Evolutionary conservation across 805 yeast species (phyloP), one percentile per base, ranked within the genome.

Genomic region (Teunomyces cretensis): DNA sequence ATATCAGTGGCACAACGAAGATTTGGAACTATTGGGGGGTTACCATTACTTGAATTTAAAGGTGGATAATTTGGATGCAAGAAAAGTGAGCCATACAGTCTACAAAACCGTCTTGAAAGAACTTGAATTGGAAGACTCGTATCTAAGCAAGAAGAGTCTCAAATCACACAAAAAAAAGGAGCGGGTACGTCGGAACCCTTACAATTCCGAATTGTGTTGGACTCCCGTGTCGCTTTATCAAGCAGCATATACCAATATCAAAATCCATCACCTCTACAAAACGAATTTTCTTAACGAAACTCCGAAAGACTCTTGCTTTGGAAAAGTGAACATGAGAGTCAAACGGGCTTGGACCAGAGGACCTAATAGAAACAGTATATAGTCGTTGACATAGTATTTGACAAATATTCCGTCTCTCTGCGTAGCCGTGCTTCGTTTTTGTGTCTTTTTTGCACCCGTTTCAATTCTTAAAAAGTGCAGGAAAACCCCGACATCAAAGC

Each of bases 301-400:
- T 9, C 73, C 75, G 2, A 35, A 32, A 12, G 45, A 50, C 11
- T 66, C 70, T 2, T 67, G 74, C 47, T 69, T 70, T 47, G 75
- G 75, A 6, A 62, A 58, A 35, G 62, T 70, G 31, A 69, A 68
- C 48, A 70, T 70, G 75, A 53, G 75, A 42, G 53, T 49, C 30
- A 65, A 63, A 33, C 48, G 70, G 17, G 75, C 75, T 6, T 70
- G 75, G 75, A 50, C 56, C 2, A 55, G 75, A 30, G 52, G 54
- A 12, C 62, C 51, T 11, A 47, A 51, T 33, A 42, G 38, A 35
- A 35, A 17, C 9, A 19, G 28, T 13, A 35, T 33, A 6, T 14
- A n/a, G 22, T 17, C 11, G n/a, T n/a, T n/a, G n/a, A n/a, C 22
- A 19, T 19, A 19, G 22, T 4, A 19, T 19, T 19, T 19, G 22